Base-by-base conservation (phyloP, 441 rosid genomes). In the Caryocar brasiliense region DNA sequence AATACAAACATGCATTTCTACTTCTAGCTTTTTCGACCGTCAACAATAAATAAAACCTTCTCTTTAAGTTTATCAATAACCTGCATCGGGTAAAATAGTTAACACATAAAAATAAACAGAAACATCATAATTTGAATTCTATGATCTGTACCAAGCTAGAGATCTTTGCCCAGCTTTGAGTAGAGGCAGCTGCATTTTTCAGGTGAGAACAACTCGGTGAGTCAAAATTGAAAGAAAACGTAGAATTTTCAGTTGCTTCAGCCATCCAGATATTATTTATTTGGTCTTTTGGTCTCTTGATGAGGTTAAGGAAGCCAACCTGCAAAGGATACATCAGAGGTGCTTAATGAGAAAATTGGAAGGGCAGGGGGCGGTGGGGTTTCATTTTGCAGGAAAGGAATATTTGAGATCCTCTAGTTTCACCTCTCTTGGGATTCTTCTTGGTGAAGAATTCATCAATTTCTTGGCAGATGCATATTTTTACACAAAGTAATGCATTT, bases 241-340 rank as follows among this genome's bases (percentile, higher is more conserved):
- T 63, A 46, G 96, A 81, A 66, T 93, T 89, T 58, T 86, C 96
- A 39, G 93, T 86, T 40, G 91, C 88, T 45, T 93, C 97, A 21
- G 96, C 83, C 3, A 86, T 81, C 91, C 96, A 89, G 29, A 84
- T 60, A 37, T 74, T 61, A 77, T 89, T 82, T 39, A 39, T 59
- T 20, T 55, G 67, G 70, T 89, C 99, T 62, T 89, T 81, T 28
- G 88, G 68, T 68, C 78, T 81, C 64, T 77, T 85, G 39, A 92
- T 75, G 36, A 93, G 76, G 75, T 93, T 82, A 71, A 76, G 66
- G 69, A 89, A 89, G 55, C 96, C 88, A 44, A 84, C 91, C 95
- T 84, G 78, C 59, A 73, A 52, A 52, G 51, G 28, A 45, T 11
- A 24, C 13, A 42, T 30, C 44, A 48, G 29, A 32, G 47, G 25